Base-by-base conservation (phyloP, 1,139 yeast genomes). In the Geotrichum armillariae region DNA sequence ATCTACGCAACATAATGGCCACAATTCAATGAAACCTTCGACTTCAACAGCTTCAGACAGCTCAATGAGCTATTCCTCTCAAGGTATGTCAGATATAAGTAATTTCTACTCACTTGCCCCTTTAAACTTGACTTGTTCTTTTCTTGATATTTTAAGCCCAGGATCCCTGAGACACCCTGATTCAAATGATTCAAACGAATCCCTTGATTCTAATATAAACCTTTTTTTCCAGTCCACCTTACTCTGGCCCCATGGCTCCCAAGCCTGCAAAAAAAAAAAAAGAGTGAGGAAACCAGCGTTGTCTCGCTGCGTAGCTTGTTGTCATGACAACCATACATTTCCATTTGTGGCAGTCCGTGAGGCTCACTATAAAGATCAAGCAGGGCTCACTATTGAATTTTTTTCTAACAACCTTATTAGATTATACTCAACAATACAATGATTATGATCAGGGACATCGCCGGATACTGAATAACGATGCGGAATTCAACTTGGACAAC, bases 311-410 rank as follows among this genome's bases (percentile, higher is more conserved):
- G 36, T 39, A 29, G 43, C 25, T 17, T 18, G 43, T 40, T 40
- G 35, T 20, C 43, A 40, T 40, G 43, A 22, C 36, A 40, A 40
- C 43, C n/a, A n/a, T 9, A 5, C 9, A 9, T 16, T 20, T 11
- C 18, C 35, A 17, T 4, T 8, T 40, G 27, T 8, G 43, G 43
- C 27, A 2, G 3, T 12, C 11, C 11, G 29, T 40, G 43, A 9
- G 43, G 43, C 43, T 40, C 43, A 40, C 43, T 29, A 40, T 20
- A 40, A 14, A 40, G 33, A 23, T 39, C 25, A 20, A 18, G 34
- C 14, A 20, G n/a, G 34, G 22, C 34, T 31, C 16, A 25, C 2
- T 12, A 11, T 39, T 4, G 23, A 2, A 25, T 2, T 6, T 39
- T 39, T 39, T 39, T 39, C 33, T 25, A 25, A 25, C 29, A 25